Evolutionary conservation across 345 rosid species (phyloP).

Genomic region (Gossypium sturtianum): DNA sequence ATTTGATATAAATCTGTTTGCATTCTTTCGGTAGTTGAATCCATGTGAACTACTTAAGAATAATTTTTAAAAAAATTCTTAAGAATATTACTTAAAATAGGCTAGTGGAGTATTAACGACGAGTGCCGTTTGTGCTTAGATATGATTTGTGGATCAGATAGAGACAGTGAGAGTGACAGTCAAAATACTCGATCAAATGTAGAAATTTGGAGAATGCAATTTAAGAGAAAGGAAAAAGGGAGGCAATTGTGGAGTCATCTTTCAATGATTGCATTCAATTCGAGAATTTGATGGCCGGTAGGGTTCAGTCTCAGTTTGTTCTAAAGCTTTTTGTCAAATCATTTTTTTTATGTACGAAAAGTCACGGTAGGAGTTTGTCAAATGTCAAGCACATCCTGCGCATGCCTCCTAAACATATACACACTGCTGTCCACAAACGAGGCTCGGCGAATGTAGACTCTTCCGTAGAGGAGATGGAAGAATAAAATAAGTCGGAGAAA

Average conservation of each 20-base stretch:
- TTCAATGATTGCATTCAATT: neutral
- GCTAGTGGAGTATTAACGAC: too few species aligned
- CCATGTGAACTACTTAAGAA: too few species aligned
- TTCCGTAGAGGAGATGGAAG: too few species aligned
- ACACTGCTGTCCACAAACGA: neutral
- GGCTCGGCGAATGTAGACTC: too few species aligned
- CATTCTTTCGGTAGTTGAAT: too few species aligned
- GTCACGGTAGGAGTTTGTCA: neutral
- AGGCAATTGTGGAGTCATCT: neutral
- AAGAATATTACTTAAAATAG: too few species aligned
- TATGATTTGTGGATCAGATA: neutral
- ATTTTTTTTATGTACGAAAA: neutral
- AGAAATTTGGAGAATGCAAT: neutral
- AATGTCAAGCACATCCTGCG: neutral
- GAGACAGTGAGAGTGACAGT: neutral
- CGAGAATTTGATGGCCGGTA: neutral
- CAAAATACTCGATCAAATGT: neutral
- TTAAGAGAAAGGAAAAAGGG: neutral
- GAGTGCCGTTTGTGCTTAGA: neutral
- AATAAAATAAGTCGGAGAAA: too few species aligned
- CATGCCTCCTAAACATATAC: neutral
- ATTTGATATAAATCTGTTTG: too few species aligned
- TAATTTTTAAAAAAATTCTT: too few species aligned
- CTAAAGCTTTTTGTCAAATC: neutral
- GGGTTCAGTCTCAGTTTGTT: neutral